Conservation (phyloP, 148 eudicot species). For the Arctostaphylos glauca region DNA sequence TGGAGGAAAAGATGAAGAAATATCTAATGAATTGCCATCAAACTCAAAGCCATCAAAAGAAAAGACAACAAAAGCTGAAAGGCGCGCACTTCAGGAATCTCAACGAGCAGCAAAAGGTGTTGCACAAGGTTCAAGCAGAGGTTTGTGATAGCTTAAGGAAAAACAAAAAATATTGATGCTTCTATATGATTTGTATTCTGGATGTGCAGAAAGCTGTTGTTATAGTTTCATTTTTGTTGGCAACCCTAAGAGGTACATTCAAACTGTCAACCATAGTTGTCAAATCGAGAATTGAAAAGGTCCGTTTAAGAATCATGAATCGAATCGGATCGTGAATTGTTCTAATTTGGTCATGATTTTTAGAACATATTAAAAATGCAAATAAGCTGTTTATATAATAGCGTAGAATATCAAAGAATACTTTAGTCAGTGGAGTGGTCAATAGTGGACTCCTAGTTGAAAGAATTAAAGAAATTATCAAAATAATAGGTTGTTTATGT, state of each 20-base stretch:
- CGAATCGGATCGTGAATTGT: too few relatives aligned
- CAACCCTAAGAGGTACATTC: not conserved
- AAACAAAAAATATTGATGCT: not conserved
- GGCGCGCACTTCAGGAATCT: slow-evolving; percentile 88
- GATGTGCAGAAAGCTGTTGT: not conserved
- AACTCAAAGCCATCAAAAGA: slow-evolving; percentile 55
- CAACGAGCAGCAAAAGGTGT: slow-evolving; percentile 92
- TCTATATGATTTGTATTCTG: not conserved
- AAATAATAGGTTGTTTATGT: too few relatives aligned
- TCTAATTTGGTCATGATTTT: too few relatives aligned
- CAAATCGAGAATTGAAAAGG: too few relatives aligned
- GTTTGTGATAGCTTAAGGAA: not conserved
- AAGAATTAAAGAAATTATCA: too few relatives aligned
- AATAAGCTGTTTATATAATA: too few relatives aligned
- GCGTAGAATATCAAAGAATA: too few relatives aligned
- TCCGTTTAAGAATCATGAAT: too few relatives aligned
- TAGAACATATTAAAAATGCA: too few relatives aligned
- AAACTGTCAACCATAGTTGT: not conserved
- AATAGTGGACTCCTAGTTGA: too few relatives aligned
- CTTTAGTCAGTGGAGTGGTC: too few relatives aligned
- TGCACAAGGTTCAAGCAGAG: slow-evolving; percentile 42
- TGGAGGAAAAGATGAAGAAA: slow-evolving; percentile 26
- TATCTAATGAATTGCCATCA: slow-evolving; percentile 26
- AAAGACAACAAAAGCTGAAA: slow-evolving; percentile 82
- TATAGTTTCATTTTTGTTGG: not conserved